Base-by-base conservation (phyloP, 352 stramenopile genomes). In the Aphanomyces stellatus region DNA sequence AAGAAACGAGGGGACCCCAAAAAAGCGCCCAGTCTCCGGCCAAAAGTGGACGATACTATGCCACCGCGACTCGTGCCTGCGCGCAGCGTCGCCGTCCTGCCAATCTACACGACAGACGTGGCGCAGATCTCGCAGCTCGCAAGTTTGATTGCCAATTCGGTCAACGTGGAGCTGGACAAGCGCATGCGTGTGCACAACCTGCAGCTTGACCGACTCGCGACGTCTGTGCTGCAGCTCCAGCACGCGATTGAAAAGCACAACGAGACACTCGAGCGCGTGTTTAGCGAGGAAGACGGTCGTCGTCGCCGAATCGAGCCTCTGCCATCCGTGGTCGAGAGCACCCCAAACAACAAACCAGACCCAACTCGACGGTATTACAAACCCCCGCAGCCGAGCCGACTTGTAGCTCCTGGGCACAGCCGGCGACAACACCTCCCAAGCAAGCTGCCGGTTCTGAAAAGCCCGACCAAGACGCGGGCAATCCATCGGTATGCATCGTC, bases 41-140 rank as follows among this genome's bases (percentile, higher is more conserved):
- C n/a, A n/a, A n/a, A n/a, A n/a, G n/a, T n/a, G n/a, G n/a, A n/a
- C n/a, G n/a, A n/a, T n/a, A n/a, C n/a, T n/a, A n/a, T n/a, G n/a
- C n/a, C n/a, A n/a, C 49, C 5, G 2, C 2, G 4, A 57, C 49
- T 37, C 49, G 6, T 5, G 5, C 19, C 5, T 22, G 13, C 7
- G 8, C 49, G 5, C 25, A 57, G 34, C 6, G 42, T 51, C 0
- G 60, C 48, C 6, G 7, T 67, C 15, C 37, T 67, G 28, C 60
- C 60, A n/a, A 25, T 67, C 10, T 67, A 41, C 60, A 40, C 60
- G 5, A 67, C 60, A 3, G 60, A 67, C 41, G 60, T 67, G 8
- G 41, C 60, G n/a, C 60, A 67, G 30, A 67, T 67, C 19, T 67
- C 60, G 19, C 60, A 67, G 34, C 42, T 67, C 8, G 60, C 60